Conservation (phyloP, 352 stramenopile species). For the Phytophthora melonis region DNA sequence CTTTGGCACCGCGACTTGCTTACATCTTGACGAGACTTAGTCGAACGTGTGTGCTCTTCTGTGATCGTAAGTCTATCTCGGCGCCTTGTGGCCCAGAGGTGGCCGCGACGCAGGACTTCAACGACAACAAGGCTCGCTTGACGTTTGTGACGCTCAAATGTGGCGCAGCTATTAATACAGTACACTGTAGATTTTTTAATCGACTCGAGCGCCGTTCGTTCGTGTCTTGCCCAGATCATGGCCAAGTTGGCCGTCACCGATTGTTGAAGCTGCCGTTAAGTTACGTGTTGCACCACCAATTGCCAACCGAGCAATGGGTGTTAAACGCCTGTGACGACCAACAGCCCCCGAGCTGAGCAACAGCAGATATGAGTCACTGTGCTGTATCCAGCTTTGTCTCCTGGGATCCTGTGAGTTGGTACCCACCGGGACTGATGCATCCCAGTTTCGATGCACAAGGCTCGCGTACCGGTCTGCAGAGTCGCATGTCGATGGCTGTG, state of each 20-base stretch:
- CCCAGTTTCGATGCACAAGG: background rate
- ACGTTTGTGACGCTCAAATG: constrained; percentile 1
- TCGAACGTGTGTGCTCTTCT: constrained; percentile 4
- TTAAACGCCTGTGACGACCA: background rate
- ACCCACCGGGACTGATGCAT: background rate
- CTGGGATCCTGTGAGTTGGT: background rate
- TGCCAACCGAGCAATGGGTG: background rate
- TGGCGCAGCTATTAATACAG: constrained; percentile 5
- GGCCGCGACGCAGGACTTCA: background rate
- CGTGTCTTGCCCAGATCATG: background rate
- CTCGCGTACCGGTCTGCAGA: no score
- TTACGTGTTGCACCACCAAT: background rate
- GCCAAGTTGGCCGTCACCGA: background rate
- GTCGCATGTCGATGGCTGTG: no score
- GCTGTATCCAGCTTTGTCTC: background rate
- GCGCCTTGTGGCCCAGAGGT: constrained; percentile 9
- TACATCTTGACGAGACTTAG: constrained; percentile 24
- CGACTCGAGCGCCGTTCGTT: background rate
- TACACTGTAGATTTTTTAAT: constrained; percentile 9
- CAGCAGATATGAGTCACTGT: background rate
- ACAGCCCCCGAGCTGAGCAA: no score
- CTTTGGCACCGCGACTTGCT: constrained; percentile 11
- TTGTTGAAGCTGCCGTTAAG: background rate
- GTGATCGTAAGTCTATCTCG: constrained; percentile 8
- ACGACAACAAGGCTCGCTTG: constrained; percentile 4